Conservation (phyloP, 345 rosid species). For the Bruguiera gymnorhiza region DNA sequence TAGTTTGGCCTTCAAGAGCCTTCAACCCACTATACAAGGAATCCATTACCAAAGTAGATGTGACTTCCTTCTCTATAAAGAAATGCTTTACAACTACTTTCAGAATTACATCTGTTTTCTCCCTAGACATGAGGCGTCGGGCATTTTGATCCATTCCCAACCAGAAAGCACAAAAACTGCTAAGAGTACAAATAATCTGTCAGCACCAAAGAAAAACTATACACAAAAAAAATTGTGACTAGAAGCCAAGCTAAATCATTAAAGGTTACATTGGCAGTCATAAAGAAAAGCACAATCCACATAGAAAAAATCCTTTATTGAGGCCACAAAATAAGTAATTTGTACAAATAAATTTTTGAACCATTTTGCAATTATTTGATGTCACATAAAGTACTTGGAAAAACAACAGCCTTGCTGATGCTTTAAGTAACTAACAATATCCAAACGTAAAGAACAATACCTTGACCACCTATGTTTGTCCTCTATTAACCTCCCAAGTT, state of each 20-base stretch:
- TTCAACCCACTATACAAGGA: constrained; percentile 93
- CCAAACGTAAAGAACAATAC: constrained; percentile 33
- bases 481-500: constrained; percentile 63
- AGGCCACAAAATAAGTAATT: too few species aligned
- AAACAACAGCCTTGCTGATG: background rate
- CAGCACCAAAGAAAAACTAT: constrained; percentile 1
- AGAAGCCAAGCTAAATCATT: background rate
- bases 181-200: constrained; percentile 16
- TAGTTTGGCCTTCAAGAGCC: constrained; percentile 85
- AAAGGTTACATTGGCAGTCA: background rate
- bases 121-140: constrained; percentile 70
- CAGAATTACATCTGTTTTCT: constrained; percentile 71
- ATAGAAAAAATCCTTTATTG: too few species aligned
- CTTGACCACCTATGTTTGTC: constrained; percentile 89
- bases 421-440: background rate
- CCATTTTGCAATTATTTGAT: too few species aligned
- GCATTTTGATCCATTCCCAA: constrained; percentile 67
- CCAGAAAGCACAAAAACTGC: constrained; percentile 90
- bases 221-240: background rate
- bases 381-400: background rate
- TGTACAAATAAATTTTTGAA: too few species aligned
- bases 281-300: background rate
- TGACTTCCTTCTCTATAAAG: constrained; percentile 88
- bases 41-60: constrained; percentile 98
- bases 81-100: constrained; percentile 84